Evolutionary conservation across 2,329 filamentous ascomycete species (phyloP).

Genomic region (Pseudopyricularia cyperi): DNA sequence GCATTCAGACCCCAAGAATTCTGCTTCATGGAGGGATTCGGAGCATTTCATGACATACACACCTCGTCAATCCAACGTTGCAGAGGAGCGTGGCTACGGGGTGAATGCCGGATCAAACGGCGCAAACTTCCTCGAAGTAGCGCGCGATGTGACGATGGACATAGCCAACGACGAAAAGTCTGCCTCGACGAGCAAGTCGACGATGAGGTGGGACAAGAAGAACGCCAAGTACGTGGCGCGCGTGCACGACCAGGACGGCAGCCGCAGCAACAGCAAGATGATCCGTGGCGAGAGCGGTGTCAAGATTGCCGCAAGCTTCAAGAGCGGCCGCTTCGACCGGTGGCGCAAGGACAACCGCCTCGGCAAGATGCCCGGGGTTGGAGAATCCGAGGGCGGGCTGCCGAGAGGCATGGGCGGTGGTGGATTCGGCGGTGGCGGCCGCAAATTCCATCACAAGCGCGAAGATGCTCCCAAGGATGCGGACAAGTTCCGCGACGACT

Average conservation of each 20-base stretch:
- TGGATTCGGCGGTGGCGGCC: slow-evolving; percentile 22
- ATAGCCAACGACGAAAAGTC: slow-evolving; percentile 76
- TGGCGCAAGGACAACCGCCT: slow-evolving; percentile 85
- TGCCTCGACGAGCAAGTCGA: slow-evolving; percentile 50
- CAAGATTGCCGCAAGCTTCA: slow-evolving; percentile 91
- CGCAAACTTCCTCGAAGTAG: slow-evolving; percentile 73
- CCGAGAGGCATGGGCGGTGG: slow-evolving; percentile 14
- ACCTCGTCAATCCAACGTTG: slow-evolving; percentile 65
- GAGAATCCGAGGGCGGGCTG: slow-evolving; percentile 53
- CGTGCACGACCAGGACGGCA: slow-evolving; percentile 91
- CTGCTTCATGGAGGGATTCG: slow-evolving; percentile 57
- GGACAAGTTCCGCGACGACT: slow-evolving; percentile 87
- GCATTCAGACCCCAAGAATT: slow-evolving; percentile 24
- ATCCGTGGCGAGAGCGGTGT: slow-evolving; percentile 83
- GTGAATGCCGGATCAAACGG: slow-evolving; percentile 71
- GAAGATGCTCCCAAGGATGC: slow-evolving; percentile 85
- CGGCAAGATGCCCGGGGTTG: slow-evolving; percentile 63
- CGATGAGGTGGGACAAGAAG: slow-evolving; percentile 95
- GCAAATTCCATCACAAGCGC: slow-evolving; percentile 72
- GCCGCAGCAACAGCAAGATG: slow-evolving; percentile 50
- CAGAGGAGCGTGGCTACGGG: slow-evolving; percentile 85
- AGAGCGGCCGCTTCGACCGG: slow-evolving; percentile 81
- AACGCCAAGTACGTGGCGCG: slow-evolving; percentile 87
- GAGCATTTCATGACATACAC: slow-evolving; percentile 97
- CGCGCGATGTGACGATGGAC: slow-evolving; percentile 84